Percentiles rank a stretch among this genome's conserved stretches.
Conservation (phyloP, 163 green algal genomes). For the Chlorella variabilis region DNA sequence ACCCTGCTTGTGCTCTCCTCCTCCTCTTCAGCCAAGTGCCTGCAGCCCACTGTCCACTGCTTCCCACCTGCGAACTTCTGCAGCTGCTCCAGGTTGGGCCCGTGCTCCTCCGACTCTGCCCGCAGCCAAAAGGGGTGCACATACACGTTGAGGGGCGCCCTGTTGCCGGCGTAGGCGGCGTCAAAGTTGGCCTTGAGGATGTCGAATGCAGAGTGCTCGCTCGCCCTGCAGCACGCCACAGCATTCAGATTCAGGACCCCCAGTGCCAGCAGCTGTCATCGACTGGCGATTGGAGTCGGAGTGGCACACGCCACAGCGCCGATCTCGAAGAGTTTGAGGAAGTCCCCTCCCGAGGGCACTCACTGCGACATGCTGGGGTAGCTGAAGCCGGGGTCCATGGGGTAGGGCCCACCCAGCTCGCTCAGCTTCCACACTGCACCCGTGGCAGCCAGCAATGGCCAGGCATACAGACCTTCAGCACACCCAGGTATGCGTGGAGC, state of each 20-base stretch:
- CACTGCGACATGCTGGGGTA: slow-evolving; percentile 14
- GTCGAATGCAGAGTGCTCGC: not conserved
- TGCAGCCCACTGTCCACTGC: not conserved
- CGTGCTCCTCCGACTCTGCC: not conserved
- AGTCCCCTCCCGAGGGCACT: not conserved
- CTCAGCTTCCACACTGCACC: slow-evolving; percentile 22
- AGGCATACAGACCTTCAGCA: not conserved
- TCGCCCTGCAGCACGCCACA: not conserved
- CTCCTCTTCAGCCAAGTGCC: no score
- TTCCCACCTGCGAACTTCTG: slow-evolving; percentile 3
- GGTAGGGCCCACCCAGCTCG: slow-evolving; percentile 8
- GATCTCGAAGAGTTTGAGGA: not conserved
- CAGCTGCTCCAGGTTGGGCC: not conserved
- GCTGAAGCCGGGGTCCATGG: slow-evolving; percentile 29
- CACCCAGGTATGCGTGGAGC: not conserved
- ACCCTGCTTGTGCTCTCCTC: no score
- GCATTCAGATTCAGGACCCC: no score
- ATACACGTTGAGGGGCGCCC: slow-evolving; percentile 35
- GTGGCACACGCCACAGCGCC: not conserved
- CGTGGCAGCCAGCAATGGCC: not conserved
- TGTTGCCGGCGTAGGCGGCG: slow-evolving; percentile 38
- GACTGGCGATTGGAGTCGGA: no score
- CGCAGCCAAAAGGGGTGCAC: slow-evolving; percentile 28
- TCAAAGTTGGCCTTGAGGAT: slow-evolving; percentile 40
- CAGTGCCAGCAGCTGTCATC: no score